Conservation (phyloP, 305 asterid genomes). For the Fraxinus velutina region DNA sequence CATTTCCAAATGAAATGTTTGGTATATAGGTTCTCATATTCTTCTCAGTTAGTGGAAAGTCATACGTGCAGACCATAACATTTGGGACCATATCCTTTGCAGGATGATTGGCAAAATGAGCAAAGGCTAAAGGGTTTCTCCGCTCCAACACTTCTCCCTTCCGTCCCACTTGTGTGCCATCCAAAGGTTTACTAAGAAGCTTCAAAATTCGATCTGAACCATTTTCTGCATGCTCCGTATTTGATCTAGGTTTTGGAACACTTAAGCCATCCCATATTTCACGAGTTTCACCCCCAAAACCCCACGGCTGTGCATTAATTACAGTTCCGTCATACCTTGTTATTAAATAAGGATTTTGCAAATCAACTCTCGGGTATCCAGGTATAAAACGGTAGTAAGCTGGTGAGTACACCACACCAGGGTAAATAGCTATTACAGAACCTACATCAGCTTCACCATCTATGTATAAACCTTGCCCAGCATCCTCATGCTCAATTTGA, state of each 20-base stretch:
- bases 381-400: slow-evolving; percentile 73
- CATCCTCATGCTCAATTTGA: slow-evolving; percentile 69
- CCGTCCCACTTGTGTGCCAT: slow-evolving; percentile 31
- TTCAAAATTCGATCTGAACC: slow-evolving; percentile 76
- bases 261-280: slow-evolving; percentile 57
- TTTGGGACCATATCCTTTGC: slow-evolving; percentile 58
- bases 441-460: slow-evolving; percentile 83
- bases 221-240: slow-evolving; percentile 29
- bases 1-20: slow-evolving; percentile 63
- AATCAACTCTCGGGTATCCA: slow-evolving; percentile 82
- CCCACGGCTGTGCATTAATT: slow-evolving; percentile 92
- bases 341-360: slow-evolving; percentile 72
- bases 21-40: slow-evolving; percentile 73
- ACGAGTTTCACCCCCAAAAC: slow-evolving; percentile 69
- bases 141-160: slow-evolving; percentile 60
- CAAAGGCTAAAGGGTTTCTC: slow-evolving; percentile 85
- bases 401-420: slow-evolving; percentile 80
- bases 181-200: slow-evolving; percentile 74
- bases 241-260: slow-evolving; percentile 22
- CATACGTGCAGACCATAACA: slow-evolving; percentile 79
- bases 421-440: slow-evolving; percentile 73
- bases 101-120: slow-evolving; percentile 88
- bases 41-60: slow-evolving; percentile 64
- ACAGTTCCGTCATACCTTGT: slow-evolving; percentile 83
- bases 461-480: slow-evolving; percentile 75